Percentiles rank a stretch among this genome's conserved stretches.
Conservation (phyloP, 2,329 filamentous ascomycete genomes). For the Epichloe brachyelytri region DNA sequence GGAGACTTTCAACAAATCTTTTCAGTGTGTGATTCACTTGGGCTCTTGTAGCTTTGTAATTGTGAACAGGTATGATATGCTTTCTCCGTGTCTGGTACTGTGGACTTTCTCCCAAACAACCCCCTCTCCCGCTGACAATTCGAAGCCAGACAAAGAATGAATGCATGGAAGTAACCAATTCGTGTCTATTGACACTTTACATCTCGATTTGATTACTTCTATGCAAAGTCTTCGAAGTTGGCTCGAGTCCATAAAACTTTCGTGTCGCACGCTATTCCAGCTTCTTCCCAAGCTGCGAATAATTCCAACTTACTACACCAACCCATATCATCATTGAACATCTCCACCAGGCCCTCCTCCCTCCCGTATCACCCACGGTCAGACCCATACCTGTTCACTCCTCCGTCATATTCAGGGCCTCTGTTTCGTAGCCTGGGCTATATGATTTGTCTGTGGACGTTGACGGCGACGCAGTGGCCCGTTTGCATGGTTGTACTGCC, state of each 20-base stretch:
- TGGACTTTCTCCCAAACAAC: too few relatives aligned
- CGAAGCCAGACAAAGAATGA: too few relatives aligned
- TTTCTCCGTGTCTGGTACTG: too few relatives aligned
- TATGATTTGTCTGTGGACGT: background rate
- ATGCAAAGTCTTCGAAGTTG: too few relatives aligned
- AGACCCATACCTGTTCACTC: background rate
- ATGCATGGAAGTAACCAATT: too few relatives aligned
- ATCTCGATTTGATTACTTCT: too few relatives aligned
- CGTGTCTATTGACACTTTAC: too few relatives aligned
- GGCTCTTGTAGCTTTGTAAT: too few relatives aligned
- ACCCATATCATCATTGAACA: background rate
- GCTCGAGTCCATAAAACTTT: background rate
- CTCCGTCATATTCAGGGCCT: background rate
- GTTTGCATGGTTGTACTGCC: background rate
- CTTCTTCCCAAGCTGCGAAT: background rate
- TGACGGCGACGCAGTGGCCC: background rate
- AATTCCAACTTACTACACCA: background rate
- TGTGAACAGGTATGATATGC: too few relatives aligned
- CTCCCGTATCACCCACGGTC: background rate
- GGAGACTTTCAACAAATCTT: background rate
- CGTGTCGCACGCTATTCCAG: background rate
- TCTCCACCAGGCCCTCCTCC: background rate
- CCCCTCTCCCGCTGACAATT: too few relatives aligned
- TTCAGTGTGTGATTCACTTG: too few relatives aligned
- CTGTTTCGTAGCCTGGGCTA: background rate